Conservation (phyloP, 2,329 filamentous ascomycete species). For the Monilinia laxa region DNA sequence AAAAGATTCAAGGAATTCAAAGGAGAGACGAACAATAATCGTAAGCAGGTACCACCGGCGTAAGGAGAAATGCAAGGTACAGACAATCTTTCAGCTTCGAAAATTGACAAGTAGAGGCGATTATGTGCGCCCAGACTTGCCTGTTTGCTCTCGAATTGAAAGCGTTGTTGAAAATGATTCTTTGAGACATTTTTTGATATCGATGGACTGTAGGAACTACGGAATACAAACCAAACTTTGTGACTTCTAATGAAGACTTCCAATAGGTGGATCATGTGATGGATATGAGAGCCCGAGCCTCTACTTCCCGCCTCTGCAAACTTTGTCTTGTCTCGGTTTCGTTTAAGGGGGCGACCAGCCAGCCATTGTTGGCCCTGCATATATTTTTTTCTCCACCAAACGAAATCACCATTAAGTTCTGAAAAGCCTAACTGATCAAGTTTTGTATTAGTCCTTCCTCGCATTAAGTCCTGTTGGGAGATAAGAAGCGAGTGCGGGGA, state of each 20-base stretch:
- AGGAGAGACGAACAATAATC: neutral
- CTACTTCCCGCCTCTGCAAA: neutral
- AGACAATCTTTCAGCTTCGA: neutral
- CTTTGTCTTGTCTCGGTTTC: neutral
- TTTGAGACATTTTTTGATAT: slow-evolving; percentile 12
- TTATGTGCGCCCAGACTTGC: slow-evolving; percentile 4
- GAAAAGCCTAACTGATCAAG: neutral
- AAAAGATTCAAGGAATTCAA: too few species aligned
- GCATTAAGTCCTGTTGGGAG: neutral
- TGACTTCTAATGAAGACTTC: neutral
- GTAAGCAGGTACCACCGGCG: neutral
- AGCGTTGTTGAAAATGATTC: neutral
- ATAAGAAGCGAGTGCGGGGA: neutral
- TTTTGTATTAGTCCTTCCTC: neutral
- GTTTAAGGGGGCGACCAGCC: neutral
- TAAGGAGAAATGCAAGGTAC: slow-evolving; percentile 9
- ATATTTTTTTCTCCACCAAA: neutral
- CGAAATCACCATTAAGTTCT: neutral
- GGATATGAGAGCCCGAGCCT: neutral
- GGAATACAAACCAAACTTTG: neutral
- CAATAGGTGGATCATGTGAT: slow-evolving; percentile 5
- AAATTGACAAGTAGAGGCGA: slow-evolving; percentile 8
- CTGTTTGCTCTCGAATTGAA: neutral
- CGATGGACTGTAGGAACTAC: neutral
- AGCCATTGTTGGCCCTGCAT: neutral